Evolutionary conservation across 805 yeast genomes (phyloP).

Genomic region (Metschnikowia chrysomelidarum): DNA sequence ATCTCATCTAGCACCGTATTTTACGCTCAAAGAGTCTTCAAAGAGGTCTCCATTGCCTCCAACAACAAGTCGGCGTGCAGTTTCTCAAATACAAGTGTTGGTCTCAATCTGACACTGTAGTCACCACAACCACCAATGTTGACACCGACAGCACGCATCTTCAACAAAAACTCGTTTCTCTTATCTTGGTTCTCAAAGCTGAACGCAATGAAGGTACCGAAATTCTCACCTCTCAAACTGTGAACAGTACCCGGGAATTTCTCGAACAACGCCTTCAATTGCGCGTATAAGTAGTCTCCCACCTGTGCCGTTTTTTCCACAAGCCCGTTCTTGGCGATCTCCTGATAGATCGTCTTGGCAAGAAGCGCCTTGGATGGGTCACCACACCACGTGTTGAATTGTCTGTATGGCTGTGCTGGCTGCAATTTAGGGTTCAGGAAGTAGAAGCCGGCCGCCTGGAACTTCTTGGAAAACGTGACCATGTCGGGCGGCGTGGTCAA

Average conservation of each 20-base stretch:
- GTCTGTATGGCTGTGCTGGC: constrained; percentile 63
- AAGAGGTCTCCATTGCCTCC: constrained; percentile 33
- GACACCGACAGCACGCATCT: constrained; percentile 51
- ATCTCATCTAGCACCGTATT: too few relatives aligned
- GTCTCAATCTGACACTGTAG: constrained; percentile 58
- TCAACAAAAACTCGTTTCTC: constrained; percentile 47
- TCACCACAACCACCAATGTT: constrained; percentile 72
- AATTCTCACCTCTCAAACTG: constrained; percentile 60
- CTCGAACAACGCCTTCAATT: constrained; percentile 38
- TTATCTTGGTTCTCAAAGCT: constrained; percentile 43
- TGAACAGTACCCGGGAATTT: constrained; percentile 41
- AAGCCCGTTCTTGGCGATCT: constrained; percentile 48
- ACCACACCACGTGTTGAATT: constrained; percentile 79
- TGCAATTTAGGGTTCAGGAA: constrained; percentile 57
- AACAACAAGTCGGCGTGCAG: constrained; percentile 60
- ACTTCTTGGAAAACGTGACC: constrained; percentile 69
- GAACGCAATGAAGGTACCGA: constrained; percentile 69
- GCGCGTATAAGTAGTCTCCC: constrained; percentile 52
- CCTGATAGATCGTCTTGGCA: constrained; percentile 59
- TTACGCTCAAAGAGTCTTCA: constrained; percentile 7
- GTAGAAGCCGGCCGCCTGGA: constrained; percentile 72
- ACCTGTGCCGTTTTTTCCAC: constrained; percentile 47
- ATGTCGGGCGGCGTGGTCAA: constrained; percentile 62
- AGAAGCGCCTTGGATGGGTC: constrained; percentile 68
- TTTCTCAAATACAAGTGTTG: constrained; percentile 58